Base-by-base conservation (phyloP, 2,329 filamentous ascomycete genomes). In the Colletotrichum musae region DNA sequence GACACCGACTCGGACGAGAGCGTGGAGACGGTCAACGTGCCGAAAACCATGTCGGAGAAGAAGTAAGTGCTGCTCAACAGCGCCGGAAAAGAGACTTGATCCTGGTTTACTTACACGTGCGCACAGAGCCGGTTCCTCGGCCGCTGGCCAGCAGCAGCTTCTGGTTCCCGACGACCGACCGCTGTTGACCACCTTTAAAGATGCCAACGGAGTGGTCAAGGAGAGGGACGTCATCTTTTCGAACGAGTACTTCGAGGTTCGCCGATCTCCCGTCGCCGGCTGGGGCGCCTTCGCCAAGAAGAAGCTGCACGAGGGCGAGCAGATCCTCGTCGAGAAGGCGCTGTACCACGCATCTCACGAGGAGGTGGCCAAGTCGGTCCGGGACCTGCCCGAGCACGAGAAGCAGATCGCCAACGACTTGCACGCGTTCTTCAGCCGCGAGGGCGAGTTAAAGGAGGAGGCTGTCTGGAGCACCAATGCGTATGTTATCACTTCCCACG, bases 381-480 rank as follows among this genome's bases (percentile, higher is more conserved):
- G 70, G 7, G 1, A 73, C 5, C 64, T 87, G 0, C 75, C 79
- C 21, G 61, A 75, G 9, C 70, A 73, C 0, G 72, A 79, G n/a
- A 77, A 74, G 41, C 70, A 74, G 0, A 74, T 81, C 0, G 84
- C 79, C 13, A 57, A 81, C 9, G 75, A 76, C 2, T 79, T 89
- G 4, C 77, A 83, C 48, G 78, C 77, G 0, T 79, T 81, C 26
- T 32, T 13, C 64, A 69, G 74, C 13, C 68, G 75, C 15, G 68
- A 73, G 24, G 75, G 80, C 66, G 62, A 71, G 45, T 75, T 79
- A 58, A 72, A 72, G 39, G 12, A 64, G 18, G 75, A 80, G 28
- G 80, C 80, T 4, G 80, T 86, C 21, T 84, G 82, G 77, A 75
- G 74, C 24, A 85, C 85, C 0, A 88, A 88, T 69, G 78, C 81